These are phyloP conservation scores for Micractinium conductrix DNA, from an alignment of 139 green algal species.

Conservation along the genomic window DNA sequence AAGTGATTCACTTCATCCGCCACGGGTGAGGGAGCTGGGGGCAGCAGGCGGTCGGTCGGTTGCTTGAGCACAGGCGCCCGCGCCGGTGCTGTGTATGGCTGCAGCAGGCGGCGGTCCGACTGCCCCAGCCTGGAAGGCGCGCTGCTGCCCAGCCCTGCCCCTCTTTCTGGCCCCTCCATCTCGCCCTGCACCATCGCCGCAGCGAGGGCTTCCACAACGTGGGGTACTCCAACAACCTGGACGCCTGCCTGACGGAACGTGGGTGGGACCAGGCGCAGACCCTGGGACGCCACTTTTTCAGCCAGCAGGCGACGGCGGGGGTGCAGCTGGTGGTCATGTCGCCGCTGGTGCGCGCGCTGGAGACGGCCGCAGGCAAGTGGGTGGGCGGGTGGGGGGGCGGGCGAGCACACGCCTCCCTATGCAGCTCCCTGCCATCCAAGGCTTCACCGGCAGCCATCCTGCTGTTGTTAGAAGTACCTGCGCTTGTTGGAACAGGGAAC, in stretches of 20 bases:
- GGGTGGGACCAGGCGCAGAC: constrained; percentile 61
- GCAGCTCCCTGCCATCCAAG: too few species aligned
- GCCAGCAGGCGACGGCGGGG: constrained; percentile 13
- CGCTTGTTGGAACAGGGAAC: too few species aligned
- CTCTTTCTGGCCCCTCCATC: not conserved
- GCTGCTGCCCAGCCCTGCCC: not conserved
- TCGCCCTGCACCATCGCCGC: too few species aligned
- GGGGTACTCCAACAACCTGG: constrained; percentile 45
- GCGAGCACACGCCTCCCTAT: too few species aligned
- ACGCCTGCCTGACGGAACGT: constrained; percentile 53
- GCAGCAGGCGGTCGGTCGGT: not conserved
- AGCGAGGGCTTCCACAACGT: constrained; percentile 69
- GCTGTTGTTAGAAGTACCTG: too few species aligned
- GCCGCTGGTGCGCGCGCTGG: constrained; percentile 49
- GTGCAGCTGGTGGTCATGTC: constrained; percentile 52
- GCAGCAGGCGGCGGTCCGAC: too few species aligned
- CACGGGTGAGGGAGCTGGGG: constrained; percentile 37
- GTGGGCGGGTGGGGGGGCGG: not conserved
- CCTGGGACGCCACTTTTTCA: constrained; percentile 49
- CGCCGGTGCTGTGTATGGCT: too few species aligned
- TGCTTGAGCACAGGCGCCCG: too few species aligned
- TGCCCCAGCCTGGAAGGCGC: not conserved
- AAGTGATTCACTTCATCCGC: constrained; percentile 61
- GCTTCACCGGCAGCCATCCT: too few species aligned
- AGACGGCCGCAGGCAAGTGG: constrained; percentile 36